Evolutionary conservation across 2,329 filamentous ascomycete genomes (phyloP).

Genomic region (Aureobasidium zeae): DNA sequence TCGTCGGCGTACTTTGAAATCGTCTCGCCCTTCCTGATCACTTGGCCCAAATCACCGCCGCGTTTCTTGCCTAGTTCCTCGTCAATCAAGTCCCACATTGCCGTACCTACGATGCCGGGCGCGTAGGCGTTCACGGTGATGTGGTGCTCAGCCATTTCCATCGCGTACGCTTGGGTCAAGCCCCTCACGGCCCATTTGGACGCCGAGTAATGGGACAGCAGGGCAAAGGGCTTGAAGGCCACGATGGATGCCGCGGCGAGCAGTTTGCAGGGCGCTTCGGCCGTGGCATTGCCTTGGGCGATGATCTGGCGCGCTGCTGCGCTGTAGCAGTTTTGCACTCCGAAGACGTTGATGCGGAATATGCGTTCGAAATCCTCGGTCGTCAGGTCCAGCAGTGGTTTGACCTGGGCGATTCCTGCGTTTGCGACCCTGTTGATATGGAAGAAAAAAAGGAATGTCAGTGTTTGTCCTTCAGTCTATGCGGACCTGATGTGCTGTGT

Average conservation of each 20-base stretch:
- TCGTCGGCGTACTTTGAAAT: constrained; percentile 48
- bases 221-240: constrained; percentile 50
- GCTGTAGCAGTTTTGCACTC: constrained; percentile 56
- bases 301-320: constrained; percentile 58
- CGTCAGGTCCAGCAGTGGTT: constrained; percentile 46
- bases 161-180: constrained; percentile 56
- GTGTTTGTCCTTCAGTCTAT: too few relatives aligned
- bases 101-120: constrained; percentile 57
- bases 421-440: constrained; percentile 44
- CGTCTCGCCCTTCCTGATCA: constrained; percentile 28
- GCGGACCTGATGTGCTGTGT: too few relatives aligned
- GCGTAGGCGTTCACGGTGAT: constrained; percentile 61
- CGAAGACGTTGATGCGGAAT: constrained; percentile 56
- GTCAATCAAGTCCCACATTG: constrained; percentile 63
- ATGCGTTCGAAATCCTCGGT: constrained; percentile 50
- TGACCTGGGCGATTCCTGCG: constrained; percentile 52
- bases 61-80: constrained; percentile 46
- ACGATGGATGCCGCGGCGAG: constrained; percentile 43
- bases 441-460: neutral
- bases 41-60: constrained; percentile 44
- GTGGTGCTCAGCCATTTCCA: constrained; percentile 54
- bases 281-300: constrained; percentile 43
- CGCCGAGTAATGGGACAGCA: constrained; percentile 54
- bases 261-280: constrained; percentile 36
- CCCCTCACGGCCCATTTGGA: constrained; percentile 60